Conservation (phyloP, 257 asterid species). For the Orobanche coerulescens region DNA sequence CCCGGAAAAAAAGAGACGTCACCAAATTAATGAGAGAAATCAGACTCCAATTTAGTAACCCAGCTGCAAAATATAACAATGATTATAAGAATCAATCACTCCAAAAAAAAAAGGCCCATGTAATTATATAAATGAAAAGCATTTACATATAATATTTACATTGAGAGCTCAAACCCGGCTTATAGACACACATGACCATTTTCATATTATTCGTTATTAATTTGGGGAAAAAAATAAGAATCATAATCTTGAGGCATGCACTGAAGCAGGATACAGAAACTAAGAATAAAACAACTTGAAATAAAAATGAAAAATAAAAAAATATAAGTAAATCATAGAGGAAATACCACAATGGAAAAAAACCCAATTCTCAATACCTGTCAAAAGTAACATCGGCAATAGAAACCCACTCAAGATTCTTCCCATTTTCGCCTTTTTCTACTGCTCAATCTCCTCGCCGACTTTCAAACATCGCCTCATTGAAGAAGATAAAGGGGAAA, state of each 20-base stretch:
- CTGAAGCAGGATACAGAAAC: constrained; percentile 7
- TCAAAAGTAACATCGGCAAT: constrained; percentile 65
- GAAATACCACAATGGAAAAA: neutral
- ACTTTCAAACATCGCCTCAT: constrained; percentile 14
- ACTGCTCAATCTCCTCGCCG: constrained; percentile 33
- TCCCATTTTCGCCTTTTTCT: constrained; percentile 41
- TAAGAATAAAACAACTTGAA: neutral
- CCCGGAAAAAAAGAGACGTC: constrained; percentile 59
- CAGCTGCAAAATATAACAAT: constrained; percentile 45
- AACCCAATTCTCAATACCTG: constrained; percentile 37
- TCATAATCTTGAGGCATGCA: neutral
- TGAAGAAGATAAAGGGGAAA: neutral
- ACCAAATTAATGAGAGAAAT: constrained; percentile 66
- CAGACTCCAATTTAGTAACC: constrained; percentile 83
- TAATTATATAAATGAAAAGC: neutral
- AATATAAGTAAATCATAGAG: neutral
- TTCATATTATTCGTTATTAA: neutral
- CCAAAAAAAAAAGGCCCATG: neutral
- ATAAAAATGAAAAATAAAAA: neutral
- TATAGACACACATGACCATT: neutral
- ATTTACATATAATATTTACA: neutral
- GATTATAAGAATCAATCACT: constrained; percentile 2
- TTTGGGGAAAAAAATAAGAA: neutral
- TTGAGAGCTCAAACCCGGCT: neutral
- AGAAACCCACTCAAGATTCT: constrained; percentile 47